phyloP scores from a whole-genome alignment of 371 early-diverging fungal species.

The Encephalitozoon intestinalis region DNA sequence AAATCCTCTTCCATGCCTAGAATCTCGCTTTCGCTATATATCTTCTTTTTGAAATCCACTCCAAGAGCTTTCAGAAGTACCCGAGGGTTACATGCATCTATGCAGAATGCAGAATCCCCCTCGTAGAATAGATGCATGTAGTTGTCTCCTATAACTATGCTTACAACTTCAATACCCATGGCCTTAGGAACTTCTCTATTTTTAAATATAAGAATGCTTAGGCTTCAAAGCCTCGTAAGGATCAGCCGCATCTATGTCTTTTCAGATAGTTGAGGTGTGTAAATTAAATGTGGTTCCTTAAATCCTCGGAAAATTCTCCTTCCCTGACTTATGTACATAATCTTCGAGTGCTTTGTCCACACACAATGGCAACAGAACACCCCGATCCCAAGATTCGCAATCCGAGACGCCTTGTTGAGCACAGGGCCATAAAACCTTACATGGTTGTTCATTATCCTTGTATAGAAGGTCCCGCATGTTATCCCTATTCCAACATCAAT shows the following conservation, averaged over 20 bases:
- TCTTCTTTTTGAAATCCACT: constrained; percentile 2
- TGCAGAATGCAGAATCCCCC: constrained; percentile 23
- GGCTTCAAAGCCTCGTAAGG: too few species aligned
- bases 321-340: constrained; percentile 15
- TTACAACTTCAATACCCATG: constrained; percentile 10
- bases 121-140: constrained; percentile 48
- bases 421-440: constrained; percentile 17
- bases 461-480: constrained; percentile 9
- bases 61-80: constrained; percentile 20
- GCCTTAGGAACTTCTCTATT: background rate
- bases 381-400: constrained; percentile 22
- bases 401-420: constrained; percentile 15
- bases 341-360: background rate
- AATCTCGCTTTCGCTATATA: constrained; percentile 28
- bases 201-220: too few species aligned
- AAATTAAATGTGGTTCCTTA: constrained; percentile 1
- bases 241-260: background rate
- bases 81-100: constrained; percentile 35
- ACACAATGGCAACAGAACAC: constrained; percentile 37
- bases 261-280: background rate
- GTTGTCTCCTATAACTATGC: constrained; percentile 39
- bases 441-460: background rate
- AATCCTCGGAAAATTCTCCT: constrained; percentile 18
- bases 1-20: background rate
- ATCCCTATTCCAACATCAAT: constrained; percentile 32